These are phyloP conservation scores for Pittosporum tobira DNA, from an alignment of 129 eudicot genomes.

Conservation along the genomic window DNA sequence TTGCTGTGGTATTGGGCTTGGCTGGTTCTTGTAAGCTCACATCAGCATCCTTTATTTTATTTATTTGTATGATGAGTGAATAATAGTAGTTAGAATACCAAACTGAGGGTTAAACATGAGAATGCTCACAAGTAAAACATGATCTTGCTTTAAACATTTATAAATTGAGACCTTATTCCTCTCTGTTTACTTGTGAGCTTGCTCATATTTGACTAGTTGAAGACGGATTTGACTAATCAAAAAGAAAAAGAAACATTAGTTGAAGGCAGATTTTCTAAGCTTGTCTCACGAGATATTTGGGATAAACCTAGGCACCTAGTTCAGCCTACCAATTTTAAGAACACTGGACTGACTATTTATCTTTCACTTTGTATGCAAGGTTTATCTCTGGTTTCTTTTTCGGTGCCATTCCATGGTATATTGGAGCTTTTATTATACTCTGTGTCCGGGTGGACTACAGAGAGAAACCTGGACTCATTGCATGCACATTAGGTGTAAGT, in stretches of 20 bases:
- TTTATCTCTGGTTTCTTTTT: constrained; percentile 68
- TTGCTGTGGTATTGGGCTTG: constrained; percentile 84
- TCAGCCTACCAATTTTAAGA: too few species aligned
- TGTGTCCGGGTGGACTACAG: constrained; percentile 68
- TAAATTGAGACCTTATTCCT: too few species aligned
- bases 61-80: not conserved
- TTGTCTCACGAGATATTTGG: not conserved
- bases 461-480: constrained; percentile 90
- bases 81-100: not conserved
- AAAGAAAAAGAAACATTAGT: too few species aligned
- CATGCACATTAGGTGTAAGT: constrained; percentile 83
- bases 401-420: constrained; percentile 85
- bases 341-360: constrained; percentile 1
- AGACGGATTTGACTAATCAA: too few species aligned
- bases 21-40: constrained; percentile 82
- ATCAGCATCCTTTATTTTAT: not conserved
- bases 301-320: too few species aligned
- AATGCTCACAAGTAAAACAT: too few species aligned
- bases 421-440: constrained; percentile 68
- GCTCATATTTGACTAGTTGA: too few species aligned
- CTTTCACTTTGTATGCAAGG: constrained; percentile 30
- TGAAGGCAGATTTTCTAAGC: not conserved
- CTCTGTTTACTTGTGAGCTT: too few species aligned
- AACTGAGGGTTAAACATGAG: not conserved
- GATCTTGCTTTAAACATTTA: too few species aligned